Percentiles rank a stretch among this genome's conserved stretches.
Conservation (phyloP, 169 alveolate genomes). For the Cyclospora cayetanensis region DNA sequence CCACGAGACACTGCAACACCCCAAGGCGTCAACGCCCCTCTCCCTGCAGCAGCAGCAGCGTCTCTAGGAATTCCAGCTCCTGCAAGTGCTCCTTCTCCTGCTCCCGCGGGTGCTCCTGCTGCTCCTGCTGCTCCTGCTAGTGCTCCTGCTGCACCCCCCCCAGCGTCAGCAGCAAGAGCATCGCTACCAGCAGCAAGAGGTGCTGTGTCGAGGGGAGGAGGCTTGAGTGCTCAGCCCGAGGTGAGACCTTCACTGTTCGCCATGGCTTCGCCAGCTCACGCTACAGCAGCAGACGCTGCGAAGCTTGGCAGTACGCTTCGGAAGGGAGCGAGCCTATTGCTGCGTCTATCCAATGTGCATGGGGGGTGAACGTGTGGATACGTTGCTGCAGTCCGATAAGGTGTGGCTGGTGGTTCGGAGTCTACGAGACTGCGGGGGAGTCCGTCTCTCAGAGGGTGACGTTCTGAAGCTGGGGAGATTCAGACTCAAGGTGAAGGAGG, state of each 20-base stretch:
- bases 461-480: constrained; percentile 92
- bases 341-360: too few species aligned
- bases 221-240: not conserved
- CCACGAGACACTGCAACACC: not conserved
- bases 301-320: too few species aligned
- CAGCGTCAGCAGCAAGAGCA: not conserved
- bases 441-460: constrained; percentile 89
- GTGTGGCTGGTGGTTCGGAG: constrained; percentile 89
- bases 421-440: constrained; percentile 81
- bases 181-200: not conserved
- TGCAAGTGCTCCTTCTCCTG: not conserved
- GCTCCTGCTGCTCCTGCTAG: not conserved
- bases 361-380: too few species aligned
- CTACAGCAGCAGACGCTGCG: too few species aligned
- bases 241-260: not conserved
- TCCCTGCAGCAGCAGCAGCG: not conserved
- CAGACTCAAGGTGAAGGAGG: constrained; percentile 82
- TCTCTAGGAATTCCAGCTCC: too few species aligned
- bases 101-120: not conserved
- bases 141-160: not conserved
- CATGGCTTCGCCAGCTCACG: not conserved
- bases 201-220: not conserved
- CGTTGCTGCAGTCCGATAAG: constrained; percentile 73
- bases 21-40: not conserved
- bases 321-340: too few species aligned